phyloP scores from a whole-genome alignment of 441 rosid species.

The Erodium trifolium region DNA sequence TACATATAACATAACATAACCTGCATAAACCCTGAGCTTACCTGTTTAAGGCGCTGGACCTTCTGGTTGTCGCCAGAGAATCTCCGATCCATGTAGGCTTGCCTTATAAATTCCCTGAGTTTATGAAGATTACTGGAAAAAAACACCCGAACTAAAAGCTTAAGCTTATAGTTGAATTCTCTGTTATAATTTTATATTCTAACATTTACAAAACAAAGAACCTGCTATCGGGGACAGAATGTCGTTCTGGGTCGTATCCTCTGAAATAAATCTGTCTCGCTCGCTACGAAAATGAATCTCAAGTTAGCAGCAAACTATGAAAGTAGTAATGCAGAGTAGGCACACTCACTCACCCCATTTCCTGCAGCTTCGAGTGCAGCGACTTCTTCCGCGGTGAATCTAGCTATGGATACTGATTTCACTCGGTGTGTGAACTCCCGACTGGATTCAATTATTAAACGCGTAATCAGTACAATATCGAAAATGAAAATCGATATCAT shows the following conservation, averaged over 20 bases:
- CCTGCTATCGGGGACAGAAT: slow-evolving; percentile 79
- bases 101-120: slow-evolving; percentile 74
- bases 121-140: slow-evolving; percentile 57
- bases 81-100: slow-evolving; percentile 66
- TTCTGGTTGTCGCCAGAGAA: slow-evolving; percentile 44
- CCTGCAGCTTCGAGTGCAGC: slow-evolving; percentile 72
- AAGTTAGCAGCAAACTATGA: slow-evolving; percentile 4
- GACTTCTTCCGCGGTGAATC: slow-evolving; percentile 75
- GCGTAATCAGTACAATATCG: background rate
- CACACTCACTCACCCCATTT: slow-evolving; percentile 49
- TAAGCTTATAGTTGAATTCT: too few relatives aligned
- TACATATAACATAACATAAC: too few relatives aligned
- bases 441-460: slow-evolving; percentile 28
- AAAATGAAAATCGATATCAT: background rate
- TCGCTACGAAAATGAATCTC: slow-evolving; percentile 33
- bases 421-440: slow-evolving; percentile 90
- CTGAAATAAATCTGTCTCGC: slow-evolving; percentile 70
- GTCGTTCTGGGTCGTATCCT: slow-evolving; percentile 56
- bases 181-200: too few relatives aligned
- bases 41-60: slow-evolving; percentile 42
- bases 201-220: too few relatives aligned
- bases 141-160: too few relatives aligned
- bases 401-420: slow-evolving; percentile 88
- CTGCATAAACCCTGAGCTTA: slow-evolving; percentile 20
- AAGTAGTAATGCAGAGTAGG: background rate